These are phyloP conservation scores for Heliamphora exappendiculata DNA, from an alignment of 148 eudicot genomes.

Conservation along the genomic window DNA sequence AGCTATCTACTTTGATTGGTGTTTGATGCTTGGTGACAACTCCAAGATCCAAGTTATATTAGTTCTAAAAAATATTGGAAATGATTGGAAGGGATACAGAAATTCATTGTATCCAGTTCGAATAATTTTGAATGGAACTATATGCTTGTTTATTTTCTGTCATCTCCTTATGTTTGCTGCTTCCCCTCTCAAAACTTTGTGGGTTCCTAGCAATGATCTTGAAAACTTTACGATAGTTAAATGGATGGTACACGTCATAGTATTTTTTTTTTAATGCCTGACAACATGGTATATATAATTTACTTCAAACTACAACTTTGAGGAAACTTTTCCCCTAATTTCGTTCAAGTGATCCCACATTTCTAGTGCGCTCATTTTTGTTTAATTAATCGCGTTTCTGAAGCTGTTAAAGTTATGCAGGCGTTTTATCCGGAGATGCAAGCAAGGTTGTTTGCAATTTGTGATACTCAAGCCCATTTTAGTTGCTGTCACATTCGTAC, in stretches of 20 bases:
- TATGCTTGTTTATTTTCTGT: background rate
- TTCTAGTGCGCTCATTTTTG: slow-evolving; percentile 7
- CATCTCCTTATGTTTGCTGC: background rate
- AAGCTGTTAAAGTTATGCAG: slow-evolving; percentile 35
- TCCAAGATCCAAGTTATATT: background rate
- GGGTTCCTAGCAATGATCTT: background rate
- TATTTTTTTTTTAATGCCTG: background rate
- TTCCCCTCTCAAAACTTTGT: background rate
- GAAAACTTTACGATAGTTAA: background rate
- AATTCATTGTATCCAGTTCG: background rate
- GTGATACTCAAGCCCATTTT: slow-evolving; percentile 92
- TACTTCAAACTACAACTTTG: background rate
- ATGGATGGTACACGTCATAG: background rate
- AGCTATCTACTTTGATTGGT: background rate
- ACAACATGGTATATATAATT: background rate
- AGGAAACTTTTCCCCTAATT: background rate
- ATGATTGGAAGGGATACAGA: background rate
- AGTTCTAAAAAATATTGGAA: background rate
- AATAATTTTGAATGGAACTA: background rate
- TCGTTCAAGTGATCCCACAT: background rate
- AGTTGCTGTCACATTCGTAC: slow-evolving; percentile 69
- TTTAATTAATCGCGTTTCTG: slow-evolving; percentile 1
- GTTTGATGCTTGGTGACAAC: background rate
- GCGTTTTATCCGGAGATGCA: slow-evolving; percentile 94
- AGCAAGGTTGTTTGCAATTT: slow-evolving; percentile 97